A percentile compares a stretch with the other conserved stretches of the same genome.
Evolutionary conservation across 2,329 filamentous ascomycete genomes (phyloP).

Genomic region (Thelonectria blattea): DNA sequence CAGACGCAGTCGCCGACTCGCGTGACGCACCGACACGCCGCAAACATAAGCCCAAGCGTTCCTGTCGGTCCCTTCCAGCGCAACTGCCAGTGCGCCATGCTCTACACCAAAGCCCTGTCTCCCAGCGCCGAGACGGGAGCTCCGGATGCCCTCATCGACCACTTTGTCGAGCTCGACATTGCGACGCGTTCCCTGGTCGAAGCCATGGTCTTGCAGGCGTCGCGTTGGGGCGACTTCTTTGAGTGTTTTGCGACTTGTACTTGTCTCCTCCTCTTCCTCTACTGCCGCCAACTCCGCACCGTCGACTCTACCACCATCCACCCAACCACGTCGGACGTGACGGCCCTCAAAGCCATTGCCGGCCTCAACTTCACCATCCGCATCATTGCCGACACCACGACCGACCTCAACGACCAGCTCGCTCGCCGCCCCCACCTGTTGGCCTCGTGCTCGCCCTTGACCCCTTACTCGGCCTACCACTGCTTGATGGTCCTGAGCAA

Average conservation of each 20-base stretch:
- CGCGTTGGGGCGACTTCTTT: slow-evolving; percentile 44
- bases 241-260: slow-evolving; percentile 45
- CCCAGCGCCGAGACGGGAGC: slow-evolving; percentile 29
- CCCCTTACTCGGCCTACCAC: slow-evolving; percentile 44
- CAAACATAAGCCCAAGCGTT: slow-evolving; percentile 37
- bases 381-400: slow-evolving; percentile 45
- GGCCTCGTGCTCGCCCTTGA: slow-evolving; percentile 43
- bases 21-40: slow-evolving; percentile 38
- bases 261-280: slow-evolving; percentile 44
- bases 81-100: slow-evolving; percentile 45
- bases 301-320: slow-evolving; percentile 34
- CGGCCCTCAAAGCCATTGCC: slow-evolving; percentile 44
- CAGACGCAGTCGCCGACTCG: slow-evolving; percentile 31
- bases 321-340: slow-evolving; percentile 36
- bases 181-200: slow-evolving; percentile 42
- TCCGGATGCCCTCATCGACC: slow-evolving; percentile 30
- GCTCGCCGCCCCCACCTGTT: slow-evolving; percentile 41
- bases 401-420: slow-evolving; percentile 43
- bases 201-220: slow-evolving; percentile 43
- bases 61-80: slow-evolving; percentile 45
- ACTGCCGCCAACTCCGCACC: slow-evolving; percentile 42
- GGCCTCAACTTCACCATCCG: slow-evolving; percentile 47
- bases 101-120: slow-evolving; percentile 40
- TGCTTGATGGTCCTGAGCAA: slow-evolving; percentile 43
- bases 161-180: slow-evolving; percentile 43